Evolutionary conservation across 2,329 filamentous ascomycete species (phyloP), one percentile per base, ranked within the genome.

Genomic region (Aspergillus chevalieri): DNA sequence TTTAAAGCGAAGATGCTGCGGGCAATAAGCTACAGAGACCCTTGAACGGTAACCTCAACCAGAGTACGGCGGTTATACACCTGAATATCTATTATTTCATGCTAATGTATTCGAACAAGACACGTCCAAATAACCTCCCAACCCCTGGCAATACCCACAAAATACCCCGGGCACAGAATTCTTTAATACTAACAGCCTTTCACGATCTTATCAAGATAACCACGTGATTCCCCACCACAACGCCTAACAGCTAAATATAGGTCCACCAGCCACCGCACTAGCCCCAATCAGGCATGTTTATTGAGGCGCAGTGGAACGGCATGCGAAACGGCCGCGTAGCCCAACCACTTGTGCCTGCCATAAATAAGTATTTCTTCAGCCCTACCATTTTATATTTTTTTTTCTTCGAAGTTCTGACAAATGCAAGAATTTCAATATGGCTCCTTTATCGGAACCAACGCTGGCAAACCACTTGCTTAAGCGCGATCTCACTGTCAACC

Each of bases 401-500:
- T 38, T 38, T 8, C 15, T 38, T 38, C 10, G 22, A 12, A 8
- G 2, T 19, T 21, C 38, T 41, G 17, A 19, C 38, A 17, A 19
- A 21, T 3, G 12, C 6, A 41, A 41, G 17, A 41, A 22, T 12
- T 19, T n/a, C n/a, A 36, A 17, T 21, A 41, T 41, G 38, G 38
- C 38, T 12, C 38, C 38, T 12, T 19, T 41, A 22, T 19, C 38
- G 8, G 38, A 15, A 22, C 14, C 17, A 17, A 17, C 17, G 10
- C 8, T 21, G 17, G 8, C 38, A 12, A 19, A 8, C 10, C 62
- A 63, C 47, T 66, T 83, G 43, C 55, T 70, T 17, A 73, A 72
- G 50, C 80, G 84, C 48, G 76, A 77, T 47, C 72, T 87, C 9
- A 74, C 74, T 22, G 81, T 84, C 39, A 85, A 82, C 56, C 78